A percentile compares a stretch with the other conserved stretches of the same genome.
Evolutionary conservation across 2,329 filamentous ascomycete genomes (phyloP).

Genomic region (Pezicula radicicola): DNA sequence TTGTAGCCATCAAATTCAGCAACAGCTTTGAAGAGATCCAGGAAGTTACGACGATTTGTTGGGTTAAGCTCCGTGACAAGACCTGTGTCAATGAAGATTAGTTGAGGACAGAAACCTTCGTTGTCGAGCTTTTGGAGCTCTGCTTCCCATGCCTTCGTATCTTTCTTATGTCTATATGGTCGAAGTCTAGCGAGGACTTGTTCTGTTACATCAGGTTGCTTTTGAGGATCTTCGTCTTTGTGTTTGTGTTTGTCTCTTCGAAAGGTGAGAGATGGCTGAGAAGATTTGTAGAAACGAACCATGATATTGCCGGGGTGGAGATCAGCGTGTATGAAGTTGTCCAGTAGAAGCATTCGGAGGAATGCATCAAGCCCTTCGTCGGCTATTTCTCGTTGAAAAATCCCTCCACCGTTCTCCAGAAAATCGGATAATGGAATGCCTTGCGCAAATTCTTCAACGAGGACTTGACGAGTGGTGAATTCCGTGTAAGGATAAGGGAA

Average conservation of each 20-base stretch:
- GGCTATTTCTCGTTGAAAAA: conserved; percentile 91
- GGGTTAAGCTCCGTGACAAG: conserved; percentile 91
- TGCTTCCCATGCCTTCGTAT: conserved; percentile 67
- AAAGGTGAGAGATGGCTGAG: conserved; percentile 64
- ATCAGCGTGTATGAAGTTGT: conserved; percentile 97
- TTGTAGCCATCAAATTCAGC: conserved; percentile 97
- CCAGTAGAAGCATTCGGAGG: conserved; percentile 90
- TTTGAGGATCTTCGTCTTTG: conserved; percentile 34
- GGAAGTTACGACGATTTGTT: conserved; percentile 82
- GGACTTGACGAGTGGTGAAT: conserved; percentile 86
- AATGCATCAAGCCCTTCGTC: conserved; percentile 95
- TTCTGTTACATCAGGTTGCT: conserved; percentile 76
- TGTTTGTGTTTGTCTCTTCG: conserved; percentile 14
- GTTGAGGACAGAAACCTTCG: conserved; percentile 88
- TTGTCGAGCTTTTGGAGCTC: conserved; percentile 75
- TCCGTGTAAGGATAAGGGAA: conserved; percentile 93
- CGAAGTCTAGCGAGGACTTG: conserved; percentile 77
- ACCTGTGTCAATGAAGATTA: conserved; percentile 97
- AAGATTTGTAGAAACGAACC: conserved; percentile 93
- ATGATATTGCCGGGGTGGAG: conserved; percentile 98
- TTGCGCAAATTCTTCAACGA: conserved; percentile 94
- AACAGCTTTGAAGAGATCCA: conserved; percentile 92
- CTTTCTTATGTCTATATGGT: conserved; percentile 61
- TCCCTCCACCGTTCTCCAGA: conserved; percentile 84
- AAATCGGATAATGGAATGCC: conserved; percentile 91